Base-by-base conservation (phyloP, 106 monocot genomes). In the Dioscorea zingiberensis region DNA sequence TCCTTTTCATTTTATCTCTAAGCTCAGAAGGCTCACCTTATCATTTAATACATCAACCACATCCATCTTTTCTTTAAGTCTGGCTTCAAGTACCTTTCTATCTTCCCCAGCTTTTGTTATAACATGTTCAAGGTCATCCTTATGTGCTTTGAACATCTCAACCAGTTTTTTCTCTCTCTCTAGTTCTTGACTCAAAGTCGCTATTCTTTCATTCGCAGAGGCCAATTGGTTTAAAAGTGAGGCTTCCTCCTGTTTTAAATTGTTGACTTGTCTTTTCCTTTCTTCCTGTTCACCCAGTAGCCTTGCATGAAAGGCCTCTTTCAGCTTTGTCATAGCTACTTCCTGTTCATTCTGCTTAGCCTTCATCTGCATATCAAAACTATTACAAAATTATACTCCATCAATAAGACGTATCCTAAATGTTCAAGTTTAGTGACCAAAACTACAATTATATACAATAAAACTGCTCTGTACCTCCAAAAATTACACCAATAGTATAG, bases 1-100 rank as follows among this genome's bases (percentile, higher is more conserved):
- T 82, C 86, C 82, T 89, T 92, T 28, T 89, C 86, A 59, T n/a
- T 72, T 77, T 53, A 86, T 74, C 78, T 92, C 89, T 16, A 66
- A 48, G 10, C 70, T 65, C 60, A 93, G 77, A 27, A 84, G 58
- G 70, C 65, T 66, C 30, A 78, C 63, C 68, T 66, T 84, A 60
- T 93, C 86, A 55, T 82, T 75, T 56, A 93, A 69, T 15, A 60
- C 70, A 67, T 77, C 76, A 71, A 82, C 67, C n/a, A 46, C 54
- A 30, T 74, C 79, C 7, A 47, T 21, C 48, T 84, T 81, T 66
- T 92, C 84, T 63, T 71, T 73, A 27, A 84, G 51, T 70, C 76
- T 68, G 11, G 60, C 57, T 81, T 88, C 83, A 77, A 97, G 83
- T 19, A 55, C 27, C n/a, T 76, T 68, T 65, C 83, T 86, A 3